Evolutionary conservation across 352 stramenopile species (phyloP), one percentile per base, ranked within the genome.

Genomic region (Globisporangium yorkense): DNA sequence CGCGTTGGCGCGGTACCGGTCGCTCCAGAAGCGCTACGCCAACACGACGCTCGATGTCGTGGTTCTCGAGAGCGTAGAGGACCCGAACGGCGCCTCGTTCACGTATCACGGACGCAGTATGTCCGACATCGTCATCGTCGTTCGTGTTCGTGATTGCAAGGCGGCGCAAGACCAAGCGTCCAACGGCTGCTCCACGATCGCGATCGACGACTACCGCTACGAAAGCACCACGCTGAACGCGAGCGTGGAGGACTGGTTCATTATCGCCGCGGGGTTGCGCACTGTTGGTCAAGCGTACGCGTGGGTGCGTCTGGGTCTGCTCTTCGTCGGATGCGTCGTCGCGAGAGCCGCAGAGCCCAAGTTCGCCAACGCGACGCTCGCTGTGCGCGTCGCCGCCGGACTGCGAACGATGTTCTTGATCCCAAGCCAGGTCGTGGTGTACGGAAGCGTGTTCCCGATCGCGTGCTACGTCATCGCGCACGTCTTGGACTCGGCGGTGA

Each of bases 391-490:
- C 1, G 0, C 18, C 9, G 48, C 27, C 0, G 62, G 59, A 0
- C n/a, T 62, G 5, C 60, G 57, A 16, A 69, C 61, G 13, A 21
- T 70, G 18, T 65, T 74, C 9, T 24, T 65, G 52, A 35, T 77
- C 0, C 70, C 70, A 10, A 72, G 66, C 31, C 70, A 77, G 52
- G 58, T 70, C 0, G 56, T 72, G 16, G 54, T 72, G 20, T 77
- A 75, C 46, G 70, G 70, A 2, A 72, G 59, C 9, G n/a, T 65
- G 9, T 40, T 74, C 24, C 70, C 70, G 1, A 67, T 78, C 16
- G 12, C 27, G 1, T 75, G 67, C 50, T 78, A 78, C 56, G 46
- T 59, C 0, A 1, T 74, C 3, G 67, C 70, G 1, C 70, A 78
- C 29, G 20, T 62, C 5, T 53, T 78, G 24, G 70, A 78, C 51